phyloP scores from a whole-genome alignment of 2,329 filamentous ascomycete genomes.

The Penicillium nordicum region DNA sequence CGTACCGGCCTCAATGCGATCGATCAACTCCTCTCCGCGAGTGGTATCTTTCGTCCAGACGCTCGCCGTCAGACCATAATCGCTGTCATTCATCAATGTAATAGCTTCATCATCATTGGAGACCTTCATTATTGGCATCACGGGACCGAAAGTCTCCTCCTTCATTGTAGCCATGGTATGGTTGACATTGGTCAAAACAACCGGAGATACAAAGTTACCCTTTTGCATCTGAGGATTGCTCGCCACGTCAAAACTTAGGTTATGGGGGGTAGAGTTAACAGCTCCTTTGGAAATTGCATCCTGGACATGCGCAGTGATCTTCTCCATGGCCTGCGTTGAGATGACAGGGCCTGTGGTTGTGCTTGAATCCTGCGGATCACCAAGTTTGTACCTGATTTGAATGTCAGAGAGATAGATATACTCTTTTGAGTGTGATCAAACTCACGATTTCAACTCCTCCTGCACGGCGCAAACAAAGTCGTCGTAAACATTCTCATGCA shows the following conservation, averaged over 20 bases:
- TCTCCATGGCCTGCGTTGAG: constrained; percentile 69
- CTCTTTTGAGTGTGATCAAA: background rate
- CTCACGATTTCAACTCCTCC: constrained; percentile 64
- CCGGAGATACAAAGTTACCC: constrained; percentile 82
- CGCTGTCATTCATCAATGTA: constrained; percentile 82
- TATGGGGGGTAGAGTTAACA: constrained; percentile 72
- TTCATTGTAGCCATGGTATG: constrained; percentile 84
- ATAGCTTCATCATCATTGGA: constrained; percentile 74
- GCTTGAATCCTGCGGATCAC: constrained; percentile 69
- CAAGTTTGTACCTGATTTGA: constrained; percentile 41
- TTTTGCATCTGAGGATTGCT: constrained; percentile 50
- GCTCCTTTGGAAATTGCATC: constrained; percentile 81
- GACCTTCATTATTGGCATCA: constrained; percentile 85
- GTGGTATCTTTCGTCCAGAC: constrained; percentile 87
- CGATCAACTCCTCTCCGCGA: constrained; percentile 69
- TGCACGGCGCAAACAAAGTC: constrained; percentile 75
- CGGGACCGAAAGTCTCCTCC: constrained; percentile 88
- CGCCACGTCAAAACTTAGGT: constrained; percentile 62
- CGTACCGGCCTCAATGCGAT: constrained; percentile 81
- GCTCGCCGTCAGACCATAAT: constrained; percentile 85
- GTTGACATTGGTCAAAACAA: constrained; percentile 70
- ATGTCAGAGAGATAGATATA: background rate
- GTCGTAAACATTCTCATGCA: constrained; percentile 77
- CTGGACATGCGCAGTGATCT: constrained; percentile 72
- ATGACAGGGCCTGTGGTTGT: constrained; percentile 84